phyloP scores from a whole-genome alignment of 805 yeast genomes.

The Sungouiella blattae region DNA sequence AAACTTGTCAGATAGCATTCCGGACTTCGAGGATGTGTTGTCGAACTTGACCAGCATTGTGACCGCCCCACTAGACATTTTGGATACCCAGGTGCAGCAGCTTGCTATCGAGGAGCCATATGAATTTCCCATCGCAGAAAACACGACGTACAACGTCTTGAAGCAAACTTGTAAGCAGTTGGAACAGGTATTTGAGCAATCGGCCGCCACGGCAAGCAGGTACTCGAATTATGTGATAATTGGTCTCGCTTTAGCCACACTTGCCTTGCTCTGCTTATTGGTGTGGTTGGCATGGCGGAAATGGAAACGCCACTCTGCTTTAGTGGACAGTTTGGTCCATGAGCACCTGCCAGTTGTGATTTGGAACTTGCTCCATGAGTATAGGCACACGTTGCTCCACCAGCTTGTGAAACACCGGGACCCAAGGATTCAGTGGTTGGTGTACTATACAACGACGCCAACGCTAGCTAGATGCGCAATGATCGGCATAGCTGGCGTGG shows the following conservation, averaged over 20 bases:
- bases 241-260: neutral
- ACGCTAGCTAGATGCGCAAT: constrained; percentile 1
- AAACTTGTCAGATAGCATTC: constrained; percentile 48
- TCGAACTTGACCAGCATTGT: constrained; percentile 55
- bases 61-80: constrained; percentile 49
- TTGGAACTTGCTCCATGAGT: neutral
- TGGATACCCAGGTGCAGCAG: neutral
- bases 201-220: neutral
- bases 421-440: neutral
- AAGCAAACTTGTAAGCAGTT: neutral
- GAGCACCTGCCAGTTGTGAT: neutral
- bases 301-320: neutral
- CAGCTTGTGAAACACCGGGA: neutral
- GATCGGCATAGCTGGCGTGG: constrained; percentile 6
- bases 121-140: neutral
- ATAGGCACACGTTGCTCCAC: neutral
- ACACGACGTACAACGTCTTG: neutral
- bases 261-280: neutral
- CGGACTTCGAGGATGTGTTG: constrained; percentile 63
- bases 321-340: neutral
- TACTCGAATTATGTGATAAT: neutral
- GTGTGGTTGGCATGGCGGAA: neutral
- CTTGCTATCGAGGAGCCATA: neutral
- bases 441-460: neutral
- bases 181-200: neutral